A percentile compares a stretch with the other conserved stretches of the same genome.
Evolutionary conservation across 2,329 filamentous ascomycete genomes (phyloP).

Genomic region (Xylariaceae sp.): DNA sequence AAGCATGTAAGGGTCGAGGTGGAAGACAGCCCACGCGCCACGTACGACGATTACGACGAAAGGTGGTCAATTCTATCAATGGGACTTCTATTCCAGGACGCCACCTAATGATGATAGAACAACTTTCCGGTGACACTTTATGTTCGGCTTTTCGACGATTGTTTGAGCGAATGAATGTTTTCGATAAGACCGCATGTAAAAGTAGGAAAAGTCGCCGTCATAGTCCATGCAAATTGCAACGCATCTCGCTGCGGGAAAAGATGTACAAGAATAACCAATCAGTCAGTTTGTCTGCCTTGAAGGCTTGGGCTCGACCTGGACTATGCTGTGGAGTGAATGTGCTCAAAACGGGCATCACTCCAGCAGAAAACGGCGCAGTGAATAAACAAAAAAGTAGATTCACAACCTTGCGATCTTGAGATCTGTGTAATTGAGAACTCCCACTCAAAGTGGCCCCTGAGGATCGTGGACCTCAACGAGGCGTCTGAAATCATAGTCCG

Average conservation of each 20-base stretch:
- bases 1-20: slow-evolving; percentile 12
- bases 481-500: too few species aligned
- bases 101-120: not conserved
- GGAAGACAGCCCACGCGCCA: not conserved
- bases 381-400: too few species aligned
- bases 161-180: not conserved
- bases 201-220: not conserved
- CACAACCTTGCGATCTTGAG: too few species aligned
- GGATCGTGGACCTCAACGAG: too few species aligned
- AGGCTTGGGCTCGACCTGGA: too few species aligned
- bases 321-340: too few species aligned
- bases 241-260: not conserved
- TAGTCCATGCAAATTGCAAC: not conserved
- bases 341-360: too few species aligned
- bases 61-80: not conserved
- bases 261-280: too few species aligned
- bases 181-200: not conserved
- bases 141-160: not conserved
- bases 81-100: not conserved
- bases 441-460: too few species aligned
- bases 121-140: not conserved
- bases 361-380: too few species aligned
- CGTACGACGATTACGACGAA: slow-evolving; percentile 2
- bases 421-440: too few species aligned
- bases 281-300: too few species aligned